Conservation (phyloP, 306 rosid species). For the Vigna trinervia region DNA sequence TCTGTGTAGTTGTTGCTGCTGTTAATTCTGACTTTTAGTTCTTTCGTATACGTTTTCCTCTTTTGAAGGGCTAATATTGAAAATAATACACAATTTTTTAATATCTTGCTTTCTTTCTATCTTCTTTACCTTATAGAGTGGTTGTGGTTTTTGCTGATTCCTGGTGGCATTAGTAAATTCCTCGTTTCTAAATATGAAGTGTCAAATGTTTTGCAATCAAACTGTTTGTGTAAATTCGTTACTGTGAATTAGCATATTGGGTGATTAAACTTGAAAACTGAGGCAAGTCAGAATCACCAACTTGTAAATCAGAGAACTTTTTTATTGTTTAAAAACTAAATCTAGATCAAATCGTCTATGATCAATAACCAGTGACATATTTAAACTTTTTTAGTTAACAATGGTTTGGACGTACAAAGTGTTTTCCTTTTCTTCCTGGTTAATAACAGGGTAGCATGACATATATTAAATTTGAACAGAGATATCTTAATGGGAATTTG, state of each 20-base stretch:
- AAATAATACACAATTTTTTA: constrained; percentile 30
- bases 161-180: not conserved
- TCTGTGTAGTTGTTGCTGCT: not conserved
- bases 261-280: not conserved
- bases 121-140: not conserved
- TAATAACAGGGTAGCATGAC: no score
- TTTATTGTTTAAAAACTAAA: no score
- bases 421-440: no score
- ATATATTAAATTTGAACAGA: no score
- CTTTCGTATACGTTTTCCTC: not conserved
- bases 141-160: constrained; percentile 2
- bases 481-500: no score
- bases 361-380: no score
- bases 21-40: not conserved
- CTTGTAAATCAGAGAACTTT: not conserved
- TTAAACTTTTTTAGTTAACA: no score
- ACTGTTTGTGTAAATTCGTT: not conserved
- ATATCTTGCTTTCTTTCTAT: not conserved
- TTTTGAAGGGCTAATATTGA: not conserved
- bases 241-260: not conserved
- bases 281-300: not conserved
- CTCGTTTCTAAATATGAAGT: not conserved
- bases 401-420: no score
- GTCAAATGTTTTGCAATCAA: not conserved
- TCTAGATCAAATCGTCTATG: no score